Evolutionary conservation across 306 rosid species (phyloP).

Genomic region (Vicia sativa): DNA sequence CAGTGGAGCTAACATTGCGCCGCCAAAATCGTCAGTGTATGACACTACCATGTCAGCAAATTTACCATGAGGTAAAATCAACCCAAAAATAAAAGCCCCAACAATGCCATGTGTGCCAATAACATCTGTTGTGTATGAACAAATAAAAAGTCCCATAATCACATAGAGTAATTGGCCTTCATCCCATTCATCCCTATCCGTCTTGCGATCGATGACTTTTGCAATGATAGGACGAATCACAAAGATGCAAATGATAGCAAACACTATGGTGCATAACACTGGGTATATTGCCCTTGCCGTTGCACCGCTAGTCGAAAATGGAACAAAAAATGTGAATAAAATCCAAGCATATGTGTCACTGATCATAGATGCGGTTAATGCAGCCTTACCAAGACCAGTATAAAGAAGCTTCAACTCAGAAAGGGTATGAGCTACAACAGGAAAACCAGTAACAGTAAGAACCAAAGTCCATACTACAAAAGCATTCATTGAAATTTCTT

Average conservation of each 20-base stretch:
- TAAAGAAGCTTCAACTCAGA: conserved; percentile 49
- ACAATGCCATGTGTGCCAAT: conserved; percentile 46
- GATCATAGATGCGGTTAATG: conserved; percentile 44
- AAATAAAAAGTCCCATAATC: conserved; percentile 33
- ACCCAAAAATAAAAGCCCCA: conserved; percentile 55
- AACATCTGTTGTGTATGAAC: conserved; percentile 37
- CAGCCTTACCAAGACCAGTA: conserved; percentile 42
- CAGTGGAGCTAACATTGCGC: conserved; percentile 32
- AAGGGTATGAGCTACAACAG: conserved; percentile 45
- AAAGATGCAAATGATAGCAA: conserved; percentile 30
- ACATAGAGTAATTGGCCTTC: conserved; percentile 36
- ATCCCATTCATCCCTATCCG: conserved; percentile 33
- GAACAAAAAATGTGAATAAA: conserved; percentile 39
- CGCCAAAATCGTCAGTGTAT: conserved; percentile 38
- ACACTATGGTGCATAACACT: background rate
- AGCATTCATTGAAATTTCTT: background rate
- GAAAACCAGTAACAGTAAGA: conserved; percentile 51
- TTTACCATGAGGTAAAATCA: conserved; percentile 50
- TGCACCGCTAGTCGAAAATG: conserved; percentile 27
- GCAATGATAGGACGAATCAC: conserved; percentile 37
- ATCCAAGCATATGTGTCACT: conserved; percentile 50
- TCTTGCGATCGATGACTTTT: conserved; percentile 10
- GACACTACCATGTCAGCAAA: conserved; percentile 38
- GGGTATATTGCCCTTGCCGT: background rate
- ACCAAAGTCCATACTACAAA: conserved; percentile 39